Evolutionary conservation across 2,329 filamentous ascomycete species (phyloP).

Genomic region (Coniella lustricola): DNA sequence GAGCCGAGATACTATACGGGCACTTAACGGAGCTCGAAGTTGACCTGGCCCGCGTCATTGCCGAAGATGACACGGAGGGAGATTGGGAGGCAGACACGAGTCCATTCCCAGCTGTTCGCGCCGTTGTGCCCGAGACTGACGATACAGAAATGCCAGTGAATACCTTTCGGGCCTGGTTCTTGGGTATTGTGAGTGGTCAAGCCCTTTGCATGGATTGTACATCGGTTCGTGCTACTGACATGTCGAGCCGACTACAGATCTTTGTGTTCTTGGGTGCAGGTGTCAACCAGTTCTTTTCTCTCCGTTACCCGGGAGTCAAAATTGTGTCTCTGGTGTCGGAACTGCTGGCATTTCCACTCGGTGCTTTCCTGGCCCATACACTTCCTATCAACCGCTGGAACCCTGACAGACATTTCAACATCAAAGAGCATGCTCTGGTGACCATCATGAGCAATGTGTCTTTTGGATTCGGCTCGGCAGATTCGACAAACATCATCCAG

Average conservation of each 20-base stretch:
- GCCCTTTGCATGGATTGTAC: neutral
- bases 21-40: constrained; percentile 27
- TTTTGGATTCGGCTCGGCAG: constrained; percentile 38
- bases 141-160: constrained; percentile 32
- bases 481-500: constrained; percentile 39
- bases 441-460: constrained; percentile 43
- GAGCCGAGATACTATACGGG: constrained; percentile 17
- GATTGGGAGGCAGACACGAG: constrained; percentile 25
- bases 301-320: constrained; percentile 38
- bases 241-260: constrained; percentile 18
- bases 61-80: constrained; percentile 23
- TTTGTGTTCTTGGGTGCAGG: constrained; percentile 39
- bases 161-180: constrained; percentile 37
- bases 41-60: constrained; percentile 23
- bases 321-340: constrained; percentile 40
- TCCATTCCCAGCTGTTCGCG: constrained; percentile 26
- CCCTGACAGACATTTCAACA: constrained; percentile 36
- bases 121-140: constrained; percentile 27
- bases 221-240: neutral
- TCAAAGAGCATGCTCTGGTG: constrained; percentile 39
- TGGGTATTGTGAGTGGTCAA: constrained; percentile 29
- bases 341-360: constrained; percentile 35
- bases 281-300: constrained; percentile 39
- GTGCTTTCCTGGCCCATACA: constrained; percentile 30
- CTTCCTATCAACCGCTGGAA: constrained; percentile 34